Conservation (phyloP, 306 rosid genomes). For the Sindora glabra region DNA sequence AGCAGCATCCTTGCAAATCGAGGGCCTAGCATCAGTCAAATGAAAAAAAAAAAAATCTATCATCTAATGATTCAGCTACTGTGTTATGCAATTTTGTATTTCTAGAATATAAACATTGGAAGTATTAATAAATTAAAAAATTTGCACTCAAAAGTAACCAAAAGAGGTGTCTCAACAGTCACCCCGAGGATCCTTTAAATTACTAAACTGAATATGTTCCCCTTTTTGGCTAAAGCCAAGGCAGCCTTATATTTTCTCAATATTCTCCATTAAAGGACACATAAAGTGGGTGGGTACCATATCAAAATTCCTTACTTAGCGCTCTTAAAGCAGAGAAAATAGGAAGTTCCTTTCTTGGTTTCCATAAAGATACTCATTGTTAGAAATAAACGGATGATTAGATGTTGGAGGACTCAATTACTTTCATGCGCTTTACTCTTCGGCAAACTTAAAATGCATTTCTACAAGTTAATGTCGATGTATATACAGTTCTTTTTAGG, state of each 20-base stretch:
- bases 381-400: not conserved
- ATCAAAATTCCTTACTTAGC: slow-evolving; percentile 20
- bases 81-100: too few species aligned
- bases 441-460: too few species aligned
- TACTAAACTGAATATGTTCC: not conserved
- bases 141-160: slow-evolving; percentile 8
- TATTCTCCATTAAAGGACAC: slow-evolving; percentile 19
- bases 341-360: slow-evolving; percentile 1
- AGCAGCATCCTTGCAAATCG: slow-evolving; percentile 12
- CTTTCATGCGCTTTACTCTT: not conserved
- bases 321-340: slow-evolving; percentile 9
- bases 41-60: too few species aligned
- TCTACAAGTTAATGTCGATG: not conserved
- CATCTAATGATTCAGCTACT: too few species aligned
- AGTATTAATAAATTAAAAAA: too few species aligned
- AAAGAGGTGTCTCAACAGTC: not conserved
- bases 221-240: not conserved
- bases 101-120: too few species aligned
- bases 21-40: too few species aligned
- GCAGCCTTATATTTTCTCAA: not conserved
- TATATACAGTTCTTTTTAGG: not conserved
- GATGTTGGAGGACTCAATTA: not conserved
- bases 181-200: not conserved
- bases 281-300: not conserved
- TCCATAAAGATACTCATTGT: not conserved